Evolutionary conservation across 805 yeast genomes (phyloP).

Genomic region (Blastobotrys mokoenaii): DNA sequence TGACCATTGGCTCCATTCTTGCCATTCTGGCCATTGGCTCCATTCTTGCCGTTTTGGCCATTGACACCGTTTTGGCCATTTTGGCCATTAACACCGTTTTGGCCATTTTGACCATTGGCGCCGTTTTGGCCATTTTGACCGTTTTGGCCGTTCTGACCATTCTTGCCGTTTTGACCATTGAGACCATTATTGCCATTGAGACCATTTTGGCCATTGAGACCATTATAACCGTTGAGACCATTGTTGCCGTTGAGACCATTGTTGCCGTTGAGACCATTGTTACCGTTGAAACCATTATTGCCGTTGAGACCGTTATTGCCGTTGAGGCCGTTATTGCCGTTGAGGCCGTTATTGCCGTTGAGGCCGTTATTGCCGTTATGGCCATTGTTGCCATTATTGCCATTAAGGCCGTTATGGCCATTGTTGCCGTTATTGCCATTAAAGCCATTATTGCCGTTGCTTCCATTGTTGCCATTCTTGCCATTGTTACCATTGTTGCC

Average conservation of each 20-base stretch:
- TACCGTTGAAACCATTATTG: background rate
- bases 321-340: slow-evolving; percentile 2
- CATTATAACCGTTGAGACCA: slow-evolving; percentile 1
- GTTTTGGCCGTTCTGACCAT: slow-evolving; percentile 1
- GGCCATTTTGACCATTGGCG: slow-evolving; percentile 1
- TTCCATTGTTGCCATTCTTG: background rate
- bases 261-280: background rate
- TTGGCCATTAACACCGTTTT: slow-evolving; percentile 2
- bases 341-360: background rate
- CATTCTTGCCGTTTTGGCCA: too few species aligned
- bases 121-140: slow-evolving; percentile 2
- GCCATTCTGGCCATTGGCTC: too few species aligned
- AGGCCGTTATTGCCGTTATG: slow-evolving; percentile 2
- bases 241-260: background rate
- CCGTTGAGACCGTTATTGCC: slow-evolving; percentile 1
- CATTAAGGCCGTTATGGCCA: slow-evolving; percentile 1
- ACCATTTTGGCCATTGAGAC: slow-evolving; percentile 2
- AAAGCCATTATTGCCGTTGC: background rate
- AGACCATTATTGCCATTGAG: slow-evolving; percentile 1
- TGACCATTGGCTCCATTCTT: too few species aligned
- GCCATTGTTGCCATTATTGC: slow-evolving; percentile 2
- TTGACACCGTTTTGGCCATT: too few species aligned
- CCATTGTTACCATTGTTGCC: background rate
- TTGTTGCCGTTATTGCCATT: background rate
- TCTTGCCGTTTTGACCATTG: slow-evolving; percentile 1